Percentiles rank a stretch among this genome's conserved stretches.
Evolutionary conservation across 352 stramenopile species (phyloP).

Genomic region (Phytopythium chamaehyphon): DNA sequence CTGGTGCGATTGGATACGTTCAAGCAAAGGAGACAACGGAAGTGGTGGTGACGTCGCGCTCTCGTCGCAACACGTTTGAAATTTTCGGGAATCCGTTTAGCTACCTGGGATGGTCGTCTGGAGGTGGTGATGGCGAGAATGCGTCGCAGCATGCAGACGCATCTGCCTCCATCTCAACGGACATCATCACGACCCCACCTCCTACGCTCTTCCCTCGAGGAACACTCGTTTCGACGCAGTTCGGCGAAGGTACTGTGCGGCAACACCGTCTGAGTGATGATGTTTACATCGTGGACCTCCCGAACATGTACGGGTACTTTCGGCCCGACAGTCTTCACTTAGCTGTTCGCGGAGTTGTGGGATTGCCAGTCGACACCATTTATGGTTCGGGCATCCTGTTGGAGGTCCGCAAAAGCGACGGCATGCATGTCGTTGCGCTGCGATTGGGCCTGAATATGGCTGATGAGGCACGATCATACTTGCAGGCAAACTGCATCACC

Average conservation of each 20-base stretch:
- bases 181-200: slow-evolving; percentile 9
- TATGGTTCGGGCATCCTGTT: slow-evolving; percentile 66
- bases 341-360: slow-evolving; percentile 48
- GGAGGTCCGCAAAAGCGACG: slow-evolving; percentile 53
- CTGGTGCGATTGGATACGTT: slow-evolving; percentile 41
- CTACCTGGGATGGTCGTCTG: slow-evolving; percentile 49
- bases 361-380: slow-evolving; percentile 57
- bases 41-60: slow-evolving; percentile 13
- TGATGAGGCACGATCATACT: slow-evolving; percentile 48
- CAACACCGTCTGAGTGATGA: slow-evolving; percentile 37
- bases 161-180: slow-evolving; percentile 1
- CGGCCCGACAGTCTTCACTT: slow-evolving; percentile 21
- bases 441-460: slow-evolving; percentile 44
- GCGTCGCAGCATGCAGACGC: neutral
- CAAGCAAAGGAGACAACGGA: slow-evolving; percentile 41
- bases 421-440: slow-evolving; percentile 66
- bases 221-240: slow-evolving; percentile 52
- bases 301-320: slow-evolving; percentile 49
- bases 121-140: slow-evolving; percentile 10
- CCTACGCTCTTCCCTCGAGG: slow-evolving; percentile 37
- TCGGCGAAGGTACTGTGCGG: slow-evolving; percentile 60
- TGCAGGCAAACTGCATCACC: slow-evolving; percentile 53
- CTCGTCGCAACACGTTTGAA: slow-evolving; percentile 64
- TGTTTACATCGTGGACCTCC: slow-evolving; percentile 55
- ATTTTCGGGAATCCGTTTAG: slow-evolving; percentile 66